Conservation (phyloP, 306 rosid genomes). For the Vigna reflexopilosa region DNA sequence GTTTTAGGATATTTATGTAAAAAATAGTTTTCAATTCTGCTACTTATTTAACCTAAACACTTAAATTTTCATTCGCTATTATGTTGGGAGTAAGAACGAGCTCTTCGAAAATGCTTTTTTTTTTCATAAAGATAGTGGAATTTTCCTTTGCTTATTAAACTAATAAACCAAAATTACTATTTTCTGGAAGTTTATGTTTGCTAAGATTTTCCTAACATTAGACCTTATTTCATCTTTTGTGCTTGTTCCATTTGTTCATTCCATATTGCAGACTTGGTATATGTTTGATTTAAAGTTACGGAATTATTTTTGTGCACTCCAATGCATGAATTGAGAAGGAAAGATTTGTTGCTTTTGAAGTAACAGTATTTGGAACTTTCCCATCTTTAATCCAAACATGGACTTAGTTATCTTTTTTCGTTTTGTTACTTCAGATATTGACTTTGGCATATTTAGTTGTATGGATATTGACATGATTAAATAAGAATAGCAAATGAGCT, state of each 20-base stretch:
- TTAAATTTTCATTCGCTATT: not conserved
- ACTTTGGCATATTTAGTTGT: conserved; percentile 8
- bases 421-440: conserved; percentile 30
- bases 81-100: conserved; percentile 27
- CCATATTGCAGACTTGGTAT: not conserved
- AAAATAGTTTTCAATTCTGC: not conserved
- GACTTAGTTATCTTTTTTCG: conserved; percentile 11
- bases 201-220: conserved; percentile 8
- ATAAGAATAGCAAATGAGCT: not conserved
- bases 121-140: not conserved
- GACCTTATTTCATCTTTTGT: conserved; percentile 1
- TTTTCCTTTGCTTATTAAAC: conserved; percentile 6
- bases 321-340: too few relatives aligned
- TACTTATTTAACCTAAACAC: not conserved
- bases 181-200: conserved; percentile 28
- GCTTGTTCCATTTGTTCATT: conserved; percentile 21
- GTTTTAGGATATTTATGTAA: conserved; percentile 18
- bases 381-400: too few relatives aligned
- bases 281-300: too few relatives aligned
- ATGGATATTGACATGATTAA: conserved; percentile 33
- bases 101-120: not conserved
- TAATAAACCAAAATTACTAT: not conserved
- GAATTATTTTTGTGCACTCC: too few relatives aligned
- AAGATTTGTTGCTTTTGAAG: too few relatives aligned
- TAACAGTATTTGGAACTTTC: too few relatives aligned